Conservation (phyloP, 225 moss, liverwort and hornwort species). For the Climacium dendroides region DNA sequence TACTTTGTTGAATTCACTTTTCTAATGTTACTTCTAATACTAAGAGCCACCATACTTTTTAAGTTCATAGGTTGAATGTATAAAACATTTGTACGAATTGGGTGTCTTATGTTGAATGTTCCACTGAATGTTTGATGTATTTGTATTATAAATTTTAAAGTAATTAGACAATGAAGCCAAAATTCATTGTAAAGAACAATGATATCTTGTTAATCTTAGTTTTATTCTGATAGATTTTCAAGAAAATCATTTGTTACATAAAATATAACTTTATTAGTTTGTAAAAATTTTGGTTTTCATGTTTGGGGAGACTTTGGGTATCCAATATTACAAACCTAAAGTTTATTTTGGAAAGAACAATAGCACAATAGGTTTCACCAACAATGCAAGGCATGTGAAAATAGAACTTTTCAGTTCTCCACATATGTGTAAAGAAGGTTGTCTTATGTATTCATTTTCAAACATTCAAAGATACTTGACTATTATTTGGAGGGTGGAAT, state of each 20-base stretch:
- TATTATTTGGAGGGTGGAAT: rapidly evolving
- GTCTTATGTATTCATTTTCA: neutral
- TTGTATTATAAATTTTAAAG: neutral
- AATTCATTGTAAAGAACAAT: neutral
- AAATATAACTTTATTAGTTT: neutral
- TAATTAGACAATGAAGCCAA: neutral
- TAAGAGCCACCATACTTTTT: rapidly evolving
- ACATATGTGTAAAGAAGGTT: rapidly evolving
- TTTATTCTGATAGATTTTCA: neutral
- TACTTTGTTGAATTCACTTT: neutral
- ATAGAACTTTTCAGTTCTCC: rapidly evolving
- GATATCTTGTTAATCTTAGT: neutral
- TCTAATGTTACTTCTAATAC: neutral
- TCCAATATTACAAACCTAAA: neutral
- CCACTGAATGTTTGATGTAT: neutral
- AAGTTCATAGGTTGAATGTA: neutral
- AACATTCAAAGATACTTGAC: neutral
- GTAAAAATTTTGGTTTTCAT: neutral
- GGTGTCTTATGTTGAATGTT: rapidly evolving
- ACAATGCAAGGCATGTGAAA: neutral
- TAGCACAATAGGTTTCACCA: neutral
- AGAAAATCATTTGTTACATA: neutral
- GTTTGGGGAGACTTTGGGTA: rapidly evolving
- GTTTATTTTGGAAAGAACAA: rapidly evolving
- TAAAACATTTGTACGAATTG: neutral